Percentiles rank a stretch among this genome's conserved stretches.
Evolutionary conservation across 2,329 filamentous ascomycete species (phyloP).

Genomic region (Botrytis galanthina): DNA sequence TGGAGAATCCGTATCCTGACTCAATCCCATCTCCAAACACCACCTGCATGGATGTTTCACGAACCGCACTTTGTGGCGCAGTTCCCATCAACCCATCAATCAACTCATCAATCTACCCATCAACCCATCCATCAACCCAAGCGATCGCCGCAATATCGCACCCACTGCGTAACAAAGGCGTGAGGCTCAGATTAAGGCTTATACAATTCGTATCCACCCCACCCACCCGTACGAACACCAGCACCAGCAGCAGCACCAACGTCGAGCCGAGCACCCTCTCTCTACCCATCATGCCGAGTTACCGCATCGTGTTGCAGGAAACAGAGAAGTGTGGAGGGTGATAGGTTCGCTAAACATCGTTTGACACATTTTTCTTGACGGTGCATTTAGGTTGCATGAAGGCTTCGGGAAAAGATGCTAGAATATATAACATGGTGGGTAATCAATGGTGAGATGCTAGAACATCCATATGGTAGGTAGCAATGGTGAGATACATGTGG

Average conservation of each 20-base stretch:
- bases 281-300: background rate
- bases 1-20: too few species aligned
- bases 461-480: background rate
- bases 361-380: background rate
- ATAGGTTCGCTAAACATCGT: constrained; percentile 16
- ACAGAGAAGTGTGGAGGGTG: background rate
- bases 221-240: background rate
- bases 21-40: too few species aligned
- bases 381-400: background rate
- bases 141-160: too few species aligned
- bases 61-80: too few species aligned
- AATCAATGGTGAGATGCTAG: too few species aligned
- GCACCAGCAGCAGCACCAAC: background rate
- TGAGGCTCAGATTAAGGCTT: background rate
- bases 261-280: background rate
- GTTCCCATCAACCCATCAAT: too few species aligned
- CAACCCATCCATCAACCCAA: too few species aligned
- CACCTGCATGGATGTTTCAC: too few species aligned
- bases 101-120: too few species aligned
- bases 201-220: background rate
- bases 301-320: background rate
- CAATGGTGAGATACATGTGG: constrained; percentile 6
- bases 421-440: background rate
- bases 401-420: background rate
- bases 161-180: too few species aligned